Conservation (phyloP, 352 stramenopile genomes). For the Pythium myriotylum region DNA sequence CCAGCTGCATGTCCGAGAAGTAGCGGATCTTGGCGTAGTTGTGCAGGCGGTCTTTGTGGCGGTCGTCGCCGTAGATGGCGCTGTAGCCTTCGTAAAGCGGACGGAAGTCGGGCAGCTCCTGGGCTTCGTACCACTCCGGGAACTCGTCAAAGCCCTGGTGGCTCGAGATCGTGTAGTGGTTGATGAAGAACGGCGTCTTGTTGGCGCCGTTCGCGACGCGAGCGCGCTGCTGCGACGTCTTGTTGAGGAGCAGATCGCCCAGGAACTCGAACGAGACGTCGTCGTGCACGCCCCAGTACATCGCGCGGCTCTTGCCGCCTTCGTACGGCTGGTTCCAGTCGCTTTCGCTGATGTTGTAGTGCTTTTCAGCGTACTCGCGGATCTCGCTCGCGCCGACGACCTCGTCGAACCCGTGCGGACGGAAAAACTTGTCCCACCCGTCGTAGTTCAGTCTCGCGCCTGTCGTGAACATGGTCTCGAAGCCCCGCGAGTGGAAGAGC, state of each 20-base stretch:
- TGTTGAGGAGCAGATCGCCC: constrained; percentile 50
- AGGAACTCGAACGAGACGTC: constrained; percentile 34
- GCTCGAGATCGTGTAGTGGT: constrained; percentile 64
- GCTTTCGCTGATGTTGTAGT: constrained; percentile 32
- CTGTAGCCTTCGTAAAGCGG: constrained; percentile 17
- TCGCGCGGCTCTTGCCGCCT: constrained; percentile 15
- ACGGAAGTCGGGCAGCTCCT: constrained; percentile 42
- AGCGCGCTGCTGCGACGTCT: constrained; percentile 38
- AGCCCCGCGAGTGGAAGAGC: constrained; percentile 51
- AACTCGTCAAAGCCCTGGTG: constrained; percentile 42
- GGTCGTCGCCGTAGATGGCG: no score
- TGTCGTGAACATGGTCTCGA: constrained; percentile 50
- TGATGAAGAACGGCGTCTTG: constrained; percentile 54
- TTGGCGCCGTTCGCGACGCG: constrained; percentile 33
- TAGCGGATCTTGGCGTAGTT: constrained; percentile 54
- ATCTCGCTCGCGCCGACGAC: constrained; percentile 36
- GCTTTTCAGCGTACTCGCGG: constrained; percentile 19
- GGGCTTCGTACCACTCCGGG: constrained; percentile 40
- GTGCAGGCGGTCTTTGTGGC: constrained; percentile 21
- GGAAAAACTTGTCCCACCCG: constrained; percentile 50
- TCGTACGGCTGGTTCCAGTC: constrained; percentile 28
- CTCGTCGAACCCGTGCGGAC: constrained; percentile 48
- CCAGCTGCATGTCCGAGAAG: constrained; percentile 49
- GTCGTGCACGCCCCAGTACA: constrained; percentile 56
- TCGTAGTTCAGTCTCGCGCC: constrained; percentile 52